phyloP scores from a whole-genome alignment of 2,329 filamentous ascomycete genomes.

The Triangularia verruculosa region DNA sequence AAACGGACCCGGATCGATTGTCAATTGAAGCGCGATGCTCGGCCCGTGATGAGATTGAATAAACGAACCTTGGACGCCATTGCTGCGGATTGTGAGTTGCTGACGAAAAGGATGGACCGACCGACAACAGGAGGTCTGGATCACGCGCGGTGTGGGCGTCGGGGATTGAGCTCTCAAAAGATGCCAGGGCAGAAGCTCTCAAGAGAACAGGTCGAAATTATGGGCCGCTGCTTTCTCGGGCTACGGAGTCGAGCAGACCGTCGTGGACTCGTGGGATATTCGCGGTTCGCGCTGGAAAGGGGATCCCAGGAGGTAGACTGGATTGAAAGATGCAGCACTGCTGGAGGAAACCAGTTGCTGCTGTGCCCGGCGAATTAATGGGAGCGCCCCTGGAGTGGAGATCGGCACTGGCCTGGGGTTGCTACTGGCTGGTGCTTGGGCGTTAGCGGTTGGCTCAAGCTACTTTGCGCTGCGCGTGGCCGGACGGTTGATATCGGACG shows the following conservation, averaged over 20 bases:
- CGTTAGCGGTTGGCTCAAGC: background rate
- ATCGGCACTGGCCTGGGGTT: slow-evolving; percentile 15
- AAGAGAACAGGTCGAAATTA: slow-evolving; percentile 12
- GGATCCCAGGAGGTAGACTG: slow-evolving; percentile 12
- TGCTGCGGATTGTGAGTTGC: slow-evolving; percentile 5
- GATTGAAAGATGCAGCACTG: slow-evolving; percentile 12
- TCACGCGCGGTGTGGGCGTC: slow-evolving; percentile 1
- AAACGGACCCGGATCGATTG: background rate
- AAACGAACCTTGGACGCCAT: slow-evolving; percentile 28
- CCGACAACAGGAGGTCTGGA: background rate
- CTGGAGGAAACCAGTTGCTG: slow-evolving; percentile 2
- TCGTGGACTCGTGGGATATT: slow-evolving; percentile 15
- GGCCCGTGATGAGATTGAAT: background rate
- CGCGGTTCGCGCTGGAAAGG: slow-evolving; percentile 13
- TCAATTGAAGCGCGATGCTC: background rate
- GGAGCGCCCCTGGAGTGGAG: slow-evolving; percentile 17
- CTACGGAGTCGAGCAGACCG: slow-evolving; percentile 11
- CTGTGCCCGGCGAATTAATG: slow-evolving; percentile 5
- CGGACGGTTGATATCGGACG: background rate
- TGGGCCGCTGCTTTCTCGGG: slow-evolving; percentile 12
- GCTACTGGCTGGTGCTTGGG: background rate
- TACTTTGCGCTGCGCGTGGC: slow-evolving; percentile 4
- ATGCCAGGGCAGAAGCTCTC: slow-evolving; percentile 11
- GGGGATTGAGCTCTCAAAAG: slow-evolving; percentile 5
- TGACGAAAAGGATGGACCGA: slow-evolving; percentile 5